A percentile compares a stretch with the other conserved stretches of the same genome.
Evolutionary conservation across 1,139 yeast genomes (phyloP).

Genomic region (Nematodospora anomalae): DNA sequence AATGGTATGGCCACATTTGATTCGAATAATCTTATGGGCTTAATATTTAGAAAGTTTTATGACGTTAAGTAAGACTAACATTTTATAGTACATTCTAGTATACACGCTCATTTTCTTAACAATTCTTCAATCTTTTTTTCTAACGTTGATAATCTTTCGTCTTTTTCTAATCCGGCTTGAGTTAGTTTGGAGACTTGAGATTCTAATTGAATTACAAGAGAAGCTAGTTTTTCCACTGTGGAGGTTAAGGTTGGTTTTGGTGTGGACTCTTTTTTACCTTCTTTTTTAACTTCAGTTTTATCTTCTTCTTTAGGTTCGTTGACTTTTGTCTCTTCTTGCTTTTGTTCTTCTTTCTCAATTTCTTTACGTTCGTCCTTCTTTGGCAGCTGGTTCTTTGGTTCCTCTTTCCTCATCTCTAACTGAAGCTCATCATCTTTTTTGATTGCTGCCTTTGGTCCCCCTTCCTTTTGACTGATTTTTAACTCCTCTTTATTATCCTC

Average conservation of each 20-base stretch:
- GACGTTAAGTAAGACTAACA: slow-evolving; percentile 34
- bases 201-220: slow-evolving; percentile 57
- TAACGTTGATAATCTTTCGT: slow-evolving; percentile 50
- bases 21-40: slow-evolving; percentile 61
- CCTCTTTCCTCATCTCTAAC: no score
- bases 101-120: slow-evolving; percentile 24
- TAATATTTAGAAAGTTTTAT: slow-evolving; percentile 74
- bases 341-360: slow-evolving; percentile 17
- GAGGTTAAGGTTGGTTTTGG: slow-evolving; percentile 62
- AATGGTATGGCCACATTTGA: slow-evolving; percentile 68
- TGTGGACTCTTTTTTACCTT: not conserved
- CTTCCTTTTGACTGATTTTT: slow-evolving; percentile 14
- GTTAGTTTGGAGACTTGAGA: slow-evolving; percentile 51
- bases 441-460: slow-evolving; percentile 14
- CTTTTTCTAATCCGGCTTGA: slow-evolving; percentile 59
- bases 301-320: slow-evolving; percentile 20
- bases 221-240: slow-evolving; percentile 64
- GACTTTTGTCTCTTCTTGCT: slow-evolving; percentile 14
- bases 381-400: slow-evolving; percentile 11
- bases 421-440: no score
- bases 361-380: slow-evolving; percentile 16
- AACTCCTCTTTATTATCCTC: slow-evolving; percentile 13
- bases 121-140: slow-evolving; percentile 45
- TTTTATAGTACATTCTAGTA: slow-evolving; percentile 8
- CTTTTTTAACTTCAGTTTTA: slow-evolving; percentile 15